A percentile compares a stretch with the other conserved stretches of the same genome.
Conservation (phyloP, 495 filamentous ascomycete species). For the Talaromyces ruber region DNA sequence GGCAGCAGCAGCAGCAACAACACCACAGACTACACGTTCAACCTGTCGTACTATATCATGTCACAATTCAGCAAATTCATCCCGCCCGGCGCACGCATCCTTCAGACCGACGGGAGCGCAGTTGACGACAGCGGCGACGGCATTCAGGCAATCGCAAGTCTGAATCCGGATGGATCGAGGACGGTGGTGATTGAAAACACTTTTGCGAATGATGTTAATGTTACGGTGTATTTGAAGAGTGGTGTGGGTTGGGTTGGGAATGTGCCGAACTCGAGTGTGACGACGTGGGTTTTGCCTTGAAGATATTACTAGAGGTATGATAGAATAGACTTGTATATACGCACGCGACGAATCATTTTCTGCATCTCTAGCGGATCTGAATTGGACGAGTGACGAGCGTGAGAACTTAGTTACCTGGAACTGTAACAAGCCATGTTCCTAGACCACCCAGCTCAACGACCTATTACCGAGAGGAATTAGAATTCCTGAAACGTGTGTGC, state of each 20-base stretch:
- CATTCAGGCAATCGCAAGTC: conserved; percentile 39
- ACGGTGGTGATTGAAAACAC: conserved; percentile 47
- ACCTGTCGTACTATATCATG: conserved; percentile 46
- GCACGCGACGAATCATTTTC: neutral
- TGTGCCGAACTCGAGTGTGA: conserved; percentile 35
- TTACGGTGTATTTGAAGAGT: conserved; percentile 30
- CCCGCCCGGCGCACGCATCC: conserved; percentile 36
- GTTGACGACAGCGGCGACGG: conserved; percentile 32
- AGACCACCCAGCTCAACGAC: neutral
- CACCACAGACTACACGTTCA: conserved; percentile 24
- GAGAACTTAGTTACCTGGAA: neutral
- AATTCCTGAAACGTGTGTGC: neutral
- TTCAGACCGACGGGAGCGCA: conserved; percentile 38
- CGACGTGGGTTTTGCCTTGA: conserved; percentile 43
- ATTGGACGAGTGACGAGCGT: neutral
- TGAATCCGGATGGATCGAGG: conserved; percentile 43
- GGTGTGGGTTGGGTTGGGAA: conserved; percentile 43
- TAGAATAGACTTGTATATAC: neutral
- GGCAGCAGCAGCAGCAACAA: neutral
- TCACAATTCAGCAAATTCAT: conserved; percentile 52
- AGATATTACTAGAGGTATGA: neutral
- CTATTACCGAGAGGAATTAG: neutral
- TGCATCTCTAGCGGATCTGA: neutral
- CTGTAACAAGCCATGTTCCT: neutral
- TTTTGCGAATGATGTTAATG: conserved; percentile 39